Percentiles rank a stretch among this genome's conserved stretches.
Evolutionary conservation across 2,329 filamentous ascomycete species (phyloP).

Genomic region (Aspergillus pseudonomiae): DNA sequence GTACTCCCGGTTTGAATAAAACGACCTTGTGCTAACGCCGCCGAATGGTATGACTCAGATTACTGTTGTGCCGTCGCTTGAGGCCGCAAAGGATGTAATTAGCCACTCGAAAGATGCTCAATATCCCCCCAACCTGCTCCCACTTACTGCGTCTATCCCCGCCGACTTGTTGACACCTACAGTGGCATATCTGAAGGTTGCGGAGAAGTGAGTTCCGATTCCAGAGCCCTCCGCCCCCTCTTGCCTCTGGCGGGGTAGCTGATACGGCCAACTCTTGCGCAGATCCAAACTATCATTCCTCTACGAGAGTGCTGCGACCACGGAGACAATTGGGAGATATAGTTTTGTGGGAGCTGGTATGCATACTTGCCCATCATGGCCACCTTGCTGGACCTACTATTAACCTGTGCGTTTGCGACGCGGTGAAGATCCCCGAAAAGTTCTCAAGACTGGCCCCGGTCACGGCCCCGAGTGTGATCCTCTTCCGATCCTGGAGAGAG

Average conservation of each 20-base stretch:
- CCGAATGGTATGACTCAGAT: slow-evolving; percentile 40
- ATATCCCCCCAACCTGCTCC: slow-evolving; percentile 75
- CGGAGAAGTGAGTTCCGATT: slow-evolving; percentile 62
- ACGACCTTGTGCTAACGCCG: not conserved
- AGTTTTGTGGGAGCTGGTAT: slow-evolving; percentile 85
- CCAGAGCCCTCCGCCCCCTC: not conserved
- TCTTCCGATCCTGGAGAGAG: slow-evolving; percentile 76
- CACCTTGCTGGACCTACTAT: slow-evolving; percentile 5
- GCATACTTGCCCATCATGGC: slow-evolving; percentile 22
- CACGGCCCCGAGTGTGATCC: slow-evolving; percentile 85
- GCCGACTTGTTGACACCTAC: slow-evolving; percentile 94
- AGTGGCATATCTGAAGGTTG: slow-evolving; percentile 91
- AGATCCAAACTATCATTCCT: slow-evolving; percentile 83
- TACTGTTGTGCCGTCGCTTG: slow-evolving; percentile 62
- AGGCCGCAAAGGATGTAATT: slow-evolving; percentile 61
- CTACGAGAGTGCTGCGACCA: slow-evolving; percentile 89
- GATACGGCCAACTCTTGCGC: slow-evolving; percentile 8
- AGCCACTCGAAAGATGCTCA: slow-evolving; percentile 53
- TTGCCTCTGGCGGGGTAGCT: slow-evolving; percentile 10
- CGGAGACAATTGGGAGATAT: slow-evolving; percentile 90
- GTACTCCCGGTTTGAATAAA: not conserved
- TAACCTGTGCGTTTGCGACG: slow-evolving; percentile 10
- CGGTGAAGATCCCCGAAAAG: slow-evolving; percentile 65
- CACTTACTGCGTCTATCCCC: slow-evolving; percentile 79
- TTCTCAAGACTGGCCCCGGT: slow-evolving; percentile 83